Evolutionary conservation across 2,329 filamentous ascomycete genomes (phyloP).

Genomic region (Botrytis paeoniae): DNA sequence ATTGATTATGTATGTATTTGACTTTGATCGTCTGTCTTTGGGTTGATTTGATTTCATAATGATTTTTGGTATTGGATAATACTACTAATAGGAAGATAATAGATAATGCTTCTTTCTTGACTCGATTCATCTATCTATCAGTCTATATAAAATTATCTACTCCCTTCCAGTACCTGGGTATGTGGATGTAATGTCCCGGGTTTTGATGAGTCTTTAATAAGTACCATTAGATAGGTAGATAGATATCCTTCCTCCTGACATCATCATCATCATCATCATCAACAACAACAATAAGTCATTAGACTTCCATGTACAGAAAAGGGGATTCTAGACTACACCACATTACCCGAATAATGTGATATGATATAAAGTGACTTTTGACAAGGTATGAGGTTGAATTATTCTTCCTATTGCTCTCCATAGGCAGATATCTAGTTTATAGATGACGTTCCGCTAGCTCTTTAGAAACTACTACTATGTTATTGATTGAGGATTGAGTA

Average conservation of each 20-base stretch:
- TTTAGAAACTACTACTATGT: no score
- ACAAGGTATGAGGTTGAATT: no score
- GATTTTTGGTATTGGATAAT: not conserved
- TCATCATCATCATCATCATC: not conserved
- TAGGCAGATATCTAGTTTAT: no score
- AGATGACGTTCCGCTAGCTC: no score
- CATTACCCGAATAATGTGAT: not conserved
- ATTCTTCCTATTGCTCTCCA: no score
- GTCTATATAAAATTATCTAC: fast-evolving
- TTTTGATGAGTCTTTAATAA: not conserved
- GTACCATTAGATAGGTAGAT: not conserved
- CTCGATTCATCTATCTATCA: not conserved
- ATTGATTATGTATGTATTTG: no score
- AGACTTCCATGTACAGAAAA: no score
- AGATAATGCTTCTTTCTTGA: not conserved
- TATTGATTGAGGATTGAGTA: no score
- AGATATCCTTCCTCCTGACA: not conserved
- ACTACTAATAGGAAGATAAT: not conserved
- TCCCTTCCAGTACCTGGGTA: not conserved
- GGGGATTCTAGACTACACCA: not conserved
- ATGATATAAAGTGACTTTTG: not conserved
- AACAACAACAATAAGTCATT: not conserved
- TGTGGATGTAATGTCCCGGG: not conserved
- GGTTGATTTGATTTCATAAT: not conserved
- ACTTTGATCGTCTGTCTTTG: no score